Conservation (phyloP, 106 monocot species). For the Gastrodia elata region DNA sequence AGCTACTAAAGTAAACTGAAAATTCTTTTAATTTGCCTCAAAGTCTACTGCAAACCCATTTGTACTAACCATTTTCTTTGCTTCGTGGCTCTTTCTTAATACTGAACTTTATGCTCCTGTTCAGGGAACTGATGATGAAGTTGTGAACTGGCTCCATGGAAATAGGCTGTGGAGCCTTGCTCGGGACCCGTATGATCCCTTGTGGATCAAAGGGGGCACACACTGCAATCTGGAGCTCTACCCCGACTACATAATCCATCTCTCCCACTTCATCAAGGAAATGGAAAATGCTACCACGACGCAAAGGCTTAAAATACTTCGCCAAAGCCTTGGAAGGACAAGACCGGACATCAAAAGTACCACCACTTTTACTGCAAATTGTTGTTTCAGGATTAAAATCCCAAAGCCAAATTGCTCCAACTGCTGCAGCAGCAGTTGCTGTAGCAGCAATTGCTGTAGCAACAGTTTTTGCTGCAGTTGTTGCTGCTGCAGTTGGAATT, state of each 20-base stretch:
- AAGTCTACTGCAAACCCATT: background rate
- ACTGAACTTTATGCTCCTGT: background rate
- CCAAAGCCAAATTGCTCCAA: conserved; percentile 34
- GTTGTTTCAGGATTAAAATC: conserved; percentile 44
- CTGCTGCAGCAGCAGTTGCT: too few relatives aligned
- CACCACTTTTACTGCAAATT: conserved; percentile 59
- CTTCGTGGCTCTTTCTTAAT: background rate
- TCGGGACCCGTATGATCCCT: conserved; percentile 63
- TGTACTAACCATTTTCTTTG: background rate
- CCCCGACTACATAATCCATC: conserved; percentile 64
- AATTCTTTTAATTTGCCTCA: background rate
- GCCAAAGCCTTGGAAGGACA: conserved; percentile 14
- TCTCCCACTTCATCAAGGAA: conserved; percentile 49
- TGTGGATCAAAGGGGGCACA: conserved; percentile 82
- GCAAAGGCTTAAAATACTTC: conserved; percentile 45
- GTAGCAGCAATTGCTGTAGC: too few relatives aligned
- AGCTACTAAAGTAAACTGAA: too few relatives aligned
- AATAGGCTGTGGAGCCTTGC: conserved; percentile 51
- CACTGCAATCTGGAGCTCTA: conserved; percentile 85
- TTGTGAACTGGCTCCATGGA: conserved; percentile 68
- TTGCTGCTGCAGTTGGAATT: conserved; percentile 11
- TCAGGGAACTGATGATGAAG: conserved; percentile 75
- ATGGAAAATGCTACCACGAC: conserved; percentile 66
- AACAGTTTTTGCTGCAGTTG: conserved; percentile 21
- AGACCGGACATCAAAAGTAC: conserved; percentile 14